Base-by-base conservation (phyloP, 2,329 filamentous ascomycete species). In the Sclerotinia sclerotiorum region DNA sequence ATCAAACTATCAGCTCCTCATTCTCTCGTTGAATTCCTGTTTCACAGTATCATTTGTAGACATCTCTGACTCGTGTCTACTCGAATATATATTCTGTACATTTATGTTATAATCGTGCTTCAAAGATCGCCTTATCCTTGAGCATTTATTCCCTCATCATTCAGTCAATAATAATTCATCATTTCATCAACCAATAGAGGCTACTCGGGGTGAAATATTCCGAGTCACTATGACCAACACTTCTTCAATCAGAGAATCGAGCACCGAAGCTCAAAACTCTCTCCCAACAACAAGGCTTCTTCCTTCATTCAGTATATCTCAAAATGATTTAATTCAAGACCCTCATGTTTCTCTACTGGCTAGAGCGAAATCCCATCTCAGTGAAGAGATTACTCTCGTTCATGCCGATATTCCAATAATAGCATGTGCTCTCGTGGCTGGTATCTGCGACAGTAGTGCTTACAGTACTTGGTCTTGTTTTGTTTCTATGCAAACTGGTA, bases 401-500 rank as follows among this genome's bases (percentile, higher is more conserved):
- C 72, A 78, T 72, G 76, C 77, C 29, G 76, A 79, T 70, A 67
- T 79, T 10, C 76, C 78, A 3, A 74, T 82, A 10, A 75, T 84
- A 42, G 77, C 78, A 19, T 82, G 80, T 65, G 83, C 80, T 67
- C 79, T 83, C 44, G 79, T 81, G 17, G 81, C 81, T 2, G 83
- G 82, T 11, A 73, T 84, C 29, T 79, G 82, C 54, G 83, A 84
- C 72, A 81, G 79, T 54, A 80, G 79, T 49, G 77, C 79, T 2
- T 84, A 83, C 73, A 81, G 81, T 72, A 82, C 82, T 65, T 84
- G 80, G 78, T 79, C 76, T 32, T 82, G 81, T 65, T 85, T 85
- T 69, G 81, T 84, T 44, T 80, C 79, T 24, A 85, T 84, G 83
- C 83, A 84, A 73, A 85, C 83, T 32, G 82, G 82, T 82, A 75